Evolutionary conservation across 2,329 filamentous ascomycete genomes (phyloP).

Genomic region (Pyrenophora teres): DNA sequence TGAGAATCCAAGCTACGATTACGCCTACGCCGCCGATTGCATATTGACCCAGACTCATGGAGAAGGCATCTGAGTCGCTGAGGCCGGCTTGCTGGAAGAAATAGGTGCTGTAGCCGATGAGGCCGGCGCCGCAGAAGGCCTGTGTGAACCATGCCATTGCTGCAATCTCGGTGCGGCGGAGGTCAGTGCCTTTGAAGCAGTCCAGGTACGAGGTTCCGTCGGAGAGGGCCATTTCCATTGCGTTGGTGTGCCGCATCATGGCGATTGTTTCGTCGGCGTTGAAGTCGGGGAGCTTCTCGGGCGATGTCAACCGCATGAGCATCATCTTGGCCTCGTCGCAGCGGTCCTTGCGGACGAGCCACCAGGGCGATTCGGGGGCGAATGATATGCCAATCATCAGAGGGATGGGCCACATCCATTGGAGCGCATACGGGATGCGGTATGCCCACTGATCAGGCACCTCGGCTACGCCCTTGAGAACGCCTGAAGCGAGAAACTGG

Average conservation of each 20-base stretch:
- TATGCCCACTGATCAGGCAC: conserved; percentile 70
- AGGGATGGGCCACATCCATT: conserved; percentile 77
- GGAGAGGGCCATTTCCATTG: conserved; percentile 71
- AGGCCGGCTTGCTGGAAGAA: conserved; percentile 57
- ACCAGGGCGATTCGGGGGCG: conserved; percentile 74
- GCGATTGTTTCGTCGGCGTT: conserved; percentile 64
- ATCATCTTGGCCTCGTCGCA: conserved; percentile 68
- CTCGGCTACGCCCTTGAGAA: conserved; percentile 69
- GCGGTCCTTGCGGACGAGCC: conserved; percentile 70
- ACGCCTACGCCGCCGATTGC: conserved; percentile 65
- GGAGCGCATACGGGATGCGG: conserved; percentile 68
- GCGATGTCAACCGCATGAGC: conserved; percentile 67
- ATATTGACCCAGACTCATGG: conserved; percentile 59
- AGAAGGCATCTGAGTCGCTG: conserved; percentile 49
- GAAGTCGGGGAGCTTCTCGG: conserved; percentile 49
- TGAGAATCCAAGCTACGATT: conserved; percentile 78
- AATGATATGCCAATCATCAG: conserved; percentile 70
- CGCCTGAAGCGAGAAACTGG: conserved; percentile 72
- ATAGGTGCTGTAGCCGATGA: conserved; percentile 51
- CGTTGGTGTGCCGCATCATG: conserved; percentile 90
- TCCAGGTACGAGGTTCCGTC: conserved; percentile 75
- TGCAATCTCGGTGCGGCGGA: conserved; percentile 75
- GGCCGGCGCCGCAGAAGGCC: conserved; percentile 44
- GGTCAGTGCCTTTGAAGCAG: conserved; percentile 82
- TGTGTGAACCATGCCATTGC: conserved; percentile 57